Evolutionary conservation across 441 rosid genomes (phyloP), one percentile per base, ranked within the genome.

Genomic region (Gossypium lobatum): DNA sequence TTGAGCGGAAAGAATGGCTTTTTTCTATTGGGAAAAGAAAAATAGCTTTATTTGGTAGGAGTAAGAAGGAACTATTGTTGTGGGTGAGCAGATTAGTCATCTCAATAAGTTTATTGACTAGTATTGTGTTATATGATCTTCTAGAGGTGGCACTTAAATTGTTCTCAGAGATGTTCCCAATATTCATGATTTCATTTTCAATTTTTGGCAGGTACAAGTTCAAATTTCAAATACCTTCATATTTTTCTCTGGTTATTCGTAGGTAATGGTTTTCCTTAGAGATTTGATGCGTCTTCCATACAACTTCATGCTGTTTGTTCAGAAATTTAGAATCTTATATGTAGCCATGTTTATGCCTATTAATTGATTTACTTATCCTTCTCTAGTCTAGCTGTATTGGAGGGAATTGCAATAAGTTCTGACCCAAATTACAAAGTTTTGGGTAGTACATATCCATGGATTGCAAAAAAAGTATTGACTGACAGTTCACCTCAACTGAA

Each of bases 381-480:
- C 71, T 63, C 64, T 77, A 95, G 97, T 76, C 94, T 95, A 79
- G 98, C 99, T 75, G 99, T 95, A 53, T 81, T 95, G 84, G 99
- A 95, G 85, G 99, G 99, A 57, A 91, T 95, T 78, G 99, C 99
- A 57, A 81, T 95, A 50, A 80, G 90, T 84, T 81, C 77, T 72
- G 78, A 87, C 80, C 97, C 97, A 78, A 85, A 87, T 77, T 95
- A 95, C 90, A 95, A 95, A 83, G 99, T 95, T 70, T 81, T 95
- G 85, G 93, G 99, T 23, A 91, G 97, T 77, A 93, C 99, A 69
- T 95, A 93, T 78, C 99, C 99, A 20, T 95, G 97, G 97, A 92
- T 95, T 81, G 97, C 99, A 48, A 91, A 87, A 80, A 95, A 95
- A 84, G 89, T 95, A 46, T 79, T 95, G 71, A 91, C 92, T 59